Base-by-base conservation (phyloP, 257 asterid genomes). In the Solanum infundibuliforme region DNA sequence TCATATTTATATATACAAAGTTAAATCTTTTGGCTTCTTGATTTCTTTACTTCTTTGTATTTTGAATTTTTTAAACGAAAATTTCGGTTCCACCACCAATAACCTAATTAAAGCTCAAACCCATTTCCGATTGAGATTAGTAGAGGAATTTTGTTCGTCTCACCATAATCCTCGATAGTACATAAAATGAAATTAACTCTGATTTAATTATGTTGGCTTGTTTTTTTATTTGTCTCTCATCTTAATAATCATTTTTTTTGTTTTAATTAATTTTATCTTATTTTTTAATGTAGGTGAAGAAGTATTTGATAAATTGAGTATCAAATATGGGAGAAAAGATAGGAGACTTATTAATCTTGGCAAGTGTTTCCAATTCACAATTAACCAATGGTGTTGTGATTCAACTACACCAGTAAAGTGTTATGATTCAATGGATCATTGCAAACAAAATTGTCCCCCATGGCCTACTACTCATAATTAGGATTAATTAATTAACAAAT, bases 11-110 rank as follows among this genome's bases (percentile, higher is more conserved):
- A 62, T 62, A 62, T 62, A 62, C 5, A 20, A 58, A 20, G 25
- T 58, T 7, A 58, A 62, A 62, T 60, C 13, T 60, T 62, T 62
- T 62, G 7, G 7, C 69, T 62, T 62, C 7, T 62, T 62, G 13
- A 4, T 60, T 8, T 60, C 13, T 60, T n/a, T 60, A 23, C 3
- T 60, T 60, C 6, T 60, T 23, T 71, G 4, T 32, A 32, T 32
- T 16, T 16, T 31, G 5, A 31, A 8, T 71, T 16, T 68, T 1
- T 12, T 66, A 5, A 66, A 66, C 5, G 20, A 13, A 27, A 29
- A 5, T 27, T 68, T 31, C 1, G 3, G 0, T 8, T 71, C n/a
- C 1, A 3, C 20, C 36, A 31, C 0, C 3, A 3, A 3, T 14
- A 71, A 71, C 6, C 77, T 31, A 71, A 27, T 65, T n/a, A 25